Percentiles rank a stretch among this genome's conserved stretches.
These are phyloP conservation scores for Ulota crispa DNA, from an alignment of 225 moss, liverwort and hornwort genomes.

Conservation along the genomic window DNA sequence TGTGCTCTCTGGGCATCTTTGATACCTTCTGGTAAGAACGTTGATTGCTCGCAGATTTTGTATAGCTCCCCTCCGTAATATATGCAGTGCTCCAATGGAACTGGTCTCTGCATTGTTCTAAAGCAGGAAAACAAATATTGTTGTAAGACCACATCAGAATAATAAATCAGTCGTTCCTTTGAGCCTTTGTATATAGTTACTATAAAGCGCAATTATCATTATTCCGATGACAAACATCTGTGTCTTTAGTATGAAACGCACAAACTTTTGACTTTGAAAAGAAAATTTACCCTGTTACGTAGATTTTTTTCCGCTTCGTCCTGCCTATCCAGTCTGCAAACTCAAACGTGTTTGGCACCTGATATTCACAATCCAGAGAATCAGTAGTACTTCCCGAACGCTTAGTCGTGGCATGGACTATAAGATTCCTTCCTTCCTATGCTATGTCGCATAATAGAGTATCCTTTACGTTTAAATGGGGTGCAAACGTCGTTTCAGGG, in stretches of 20 bases:
- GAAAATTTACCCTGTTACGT: constrained; percentile 75
- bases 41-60: constrained; percentile 85
- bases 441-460: background rate
- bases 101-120: constrained; percentile 92
- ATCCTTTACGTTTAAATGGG: background rate
- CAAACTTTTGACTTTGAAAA: constrained; percentile 10
- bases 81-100: constrained; percentile 93
- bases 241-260: background rate
- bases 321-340: constrained; percentile 99
- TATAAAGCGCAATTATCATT: background rate
- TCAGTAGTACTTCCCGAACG: constrained; percentile 16
- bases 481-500: background rate
- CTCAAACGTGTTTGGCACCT: constrained; percentile 98
- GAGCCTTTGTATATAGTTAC: background rate
- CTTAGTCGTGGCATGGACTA: background rate
- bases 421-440: background rate
- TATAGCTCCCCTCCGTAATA: constrained; percentile 91
- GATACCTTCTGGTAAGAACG: constrained; percentile 75
- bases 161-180: background rate
- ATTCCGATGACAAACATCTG: constrained; percentile 3
- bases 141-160: background rate
- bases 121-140: constrained; percentile 10
- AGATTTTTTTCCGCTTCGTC: constrained; percentile 93
- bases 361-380: constrained; percentile 20
- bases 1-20: constrained; percentile 90